phyloP scores from a whole-genome alignment of 2,329 filamentous ascomycete species.

The Coniella lustricola region DNA sequence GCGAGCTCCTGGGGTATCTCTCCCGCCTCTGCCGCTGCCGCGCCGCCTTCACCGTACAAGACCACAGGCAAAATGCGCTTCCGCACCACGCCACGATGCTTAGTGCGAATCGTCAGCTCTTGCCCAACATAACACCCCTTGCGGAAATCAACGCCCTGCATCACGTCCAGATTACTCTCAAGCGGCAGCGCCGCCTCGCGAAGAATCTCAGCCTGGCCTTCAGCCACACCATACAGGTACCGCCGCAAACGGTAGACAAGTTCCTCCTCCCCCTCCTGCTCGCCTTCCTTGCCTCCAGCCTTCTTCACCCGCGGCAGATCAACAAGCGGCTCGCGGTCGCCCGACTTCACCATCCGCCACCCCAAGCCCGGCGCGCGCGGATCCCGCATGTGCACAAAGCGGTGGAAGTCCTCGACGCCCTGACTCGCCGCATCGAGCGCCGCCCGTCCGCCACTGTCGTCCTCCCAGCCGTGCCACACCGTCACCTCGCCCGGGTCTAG shows the following conservation, averaged over 20 bases:
- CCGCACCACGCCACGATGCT: conserved; percentile 87
- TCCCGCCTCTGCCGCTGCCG: conserved; percentile 22
- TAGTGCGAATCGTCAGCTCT: conserved; percentile 90
- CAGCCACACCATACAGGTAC: conserved; percentile 73
- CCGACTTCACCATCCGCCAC: conserved; percentile 25
- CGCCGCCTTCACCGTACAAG: conserved; percentile 48
- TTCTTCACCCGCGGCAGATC: conserved; percentile 30
- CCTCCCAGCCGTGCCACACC: conserved; percentile 71
- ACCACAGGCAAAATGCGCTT: conserved; percentile 81
- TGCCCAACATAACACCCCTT: conserved; percentile 98
- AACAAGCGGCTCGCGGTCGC: conserved; percentile 26
- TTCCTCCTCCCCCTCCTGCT: conserved; percentile 32
- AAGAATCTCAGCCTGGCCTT: conserved; percentile 75
- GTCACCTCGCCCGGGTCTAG: conserved; percentile 57
- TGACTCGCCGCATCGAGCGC: conserved; percentile 21
- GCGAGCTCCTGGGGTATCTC: conserved; percentile 32
- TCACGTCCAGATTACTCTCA: conserved; percentile 83
- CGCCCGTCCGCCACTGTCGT: conserved; percentile 21
- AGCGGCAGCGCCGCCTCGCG: conserved; percentile 69
- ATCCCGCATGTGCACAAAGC: conserved; percentile 24
- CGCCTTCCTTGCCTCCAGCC: no score
- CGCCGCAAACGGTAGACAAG: conserved; percentile 68
- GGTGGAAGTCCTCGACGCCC: neutral
- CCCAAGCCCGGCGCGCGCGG: conserved; percentile 39
- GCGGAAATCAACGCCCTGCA: conserved; percentile 79